Evolutionary conservation across 345 rosid genomes (phyloP).

Genomic region (Chamaenerion angustifolium): DNA sequence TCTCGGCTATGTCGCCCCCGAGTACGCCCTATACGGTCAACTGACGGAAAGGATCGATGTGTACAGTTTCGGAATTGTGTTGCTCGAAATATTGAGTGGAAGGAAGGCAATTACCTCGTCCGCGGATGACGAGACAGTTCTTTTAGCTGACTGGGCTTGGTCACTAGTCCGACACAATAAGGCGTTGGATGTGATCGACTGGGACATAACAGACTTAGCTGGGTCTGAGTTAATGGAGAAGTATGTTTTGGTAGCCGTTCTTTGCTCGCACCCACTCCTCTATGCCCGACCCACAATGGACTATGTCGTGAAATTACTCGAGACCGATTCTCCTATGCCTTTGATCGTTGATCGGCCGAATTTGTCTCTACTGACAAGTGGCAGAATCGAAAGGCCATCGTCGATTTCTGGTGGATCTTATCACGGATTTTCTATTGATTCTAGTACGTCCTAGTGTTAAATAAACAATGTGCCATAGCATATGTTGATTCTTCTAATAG

Average conservation of each 20-base stretch:
- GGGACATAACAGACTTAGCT: conserved; percentile 55
- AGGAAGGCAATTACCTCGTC: conserved; percentile 44
- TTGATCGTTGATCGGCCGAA: conserved; percentile 64
- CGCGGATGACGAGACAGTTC: conserved; percentile 45
- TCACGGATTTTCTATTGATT: too few species aligned
- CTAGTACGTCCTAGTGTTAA: too few species aligned
- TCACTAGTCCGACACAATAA: conserved; percentile 54
- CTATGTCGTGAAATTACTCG: conserved; percentile 84
- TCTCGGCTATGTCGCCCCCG: conserved; percentile 94
- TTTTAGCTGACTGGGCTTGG: conserved; percentile 88
- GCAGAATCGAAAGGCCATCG: conserved; percentile 50
- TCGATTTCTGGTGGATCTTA: too few species aligned
- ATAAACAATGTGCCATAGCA: too few species aligned
- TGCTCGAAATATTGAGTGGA: conserved; percentile 80
- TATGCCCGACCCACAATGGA: conserved; percentile 90
- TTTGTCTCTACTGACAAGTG: conserved; percentile 44
- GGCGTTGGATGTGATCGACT: conserved; percentile 60
- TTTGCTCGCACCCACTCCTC: conserved; percentile 82
- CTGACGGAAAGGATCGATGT: conserved; percentile 87
- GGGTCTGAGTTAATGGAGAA: conserved; percentile 53
- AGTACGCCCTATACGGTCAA: conserved; percentile 83
- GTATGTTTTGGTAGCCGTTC: conserved; percentile 64
- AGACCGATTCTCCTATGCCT: conserved; percentile 55
- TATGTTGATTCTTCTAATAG: too few species aligned
- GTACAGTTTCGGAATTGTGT: conserved; percentile 80